Conservation (phyloP, 805 yeast genomes). For the Metschnikowia baotianmanensis region DNA sequence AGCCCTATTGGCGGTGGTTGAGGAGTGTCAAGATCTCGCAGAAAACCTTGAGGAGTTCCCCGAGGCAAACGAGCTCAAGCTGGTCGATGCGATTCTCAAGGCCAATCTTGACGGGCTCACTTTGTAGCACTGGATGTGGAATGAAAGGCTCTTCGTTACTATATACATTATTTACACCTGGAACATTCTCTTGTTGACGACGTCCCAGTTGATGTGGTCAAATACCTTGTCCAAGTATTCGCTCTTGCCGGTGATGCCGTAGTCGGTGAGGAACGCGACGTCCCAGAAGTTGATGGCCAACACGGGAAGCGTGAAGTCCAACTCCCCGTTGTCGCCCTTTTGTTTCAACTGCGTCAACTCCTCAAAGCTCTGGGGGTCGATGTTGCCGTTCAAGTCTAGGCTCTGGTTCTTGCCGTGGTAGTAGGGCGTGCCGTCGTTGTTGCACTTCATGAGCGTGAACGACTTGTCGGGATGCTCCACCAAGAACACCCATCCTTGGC, state of each 20-base stretch:
- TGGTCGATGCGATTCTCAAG: conserved; percentile 5
- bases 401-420: conserved; percentile 66
- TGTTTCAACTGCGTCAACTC: conserved; percentile 43
- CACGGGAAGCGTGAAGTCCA: conserved; percentile 69
- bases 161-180: conserved; percentile 26
- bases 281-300: conserved; percentile 86
- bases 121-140: not conserved
- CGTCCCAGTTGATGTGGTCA: conserved; percentile 82
- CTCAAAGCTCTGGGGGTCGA: conserved; percentile 53
- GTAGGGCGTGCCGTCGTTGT: conserved; percentile 79
- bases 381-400: conserved; percentile 73
- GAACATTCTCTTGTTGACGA: conserved; percentile 53
- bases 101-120: not conserved
- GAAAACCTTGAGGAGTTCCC: conserved; percentile 10
- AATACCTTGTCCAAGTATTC: conserved; percentile 72
- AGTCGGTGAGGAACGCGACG: conserved; percentile 80
- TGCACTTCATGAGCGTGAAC: conserved; percentile 51
- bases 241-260: conserved; percentile 73
- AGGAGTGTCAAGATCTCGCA: conserved; percentile 26
- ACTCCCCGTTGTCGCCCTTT: conserved; percentile 38
- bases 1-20: conserved; percentile 25
- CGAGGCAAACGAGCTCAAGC: not conserved
- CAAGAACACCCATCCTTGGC: conserved; percentile 74
- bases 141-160: conserved; percentile 1
- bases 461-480: conserved; percentile 65